These are phyloP conservation scores for Dispira simplex DNA, from an alignment of 192 early-diverging fungal genomes.

Conservation along the genomic window DNA sequence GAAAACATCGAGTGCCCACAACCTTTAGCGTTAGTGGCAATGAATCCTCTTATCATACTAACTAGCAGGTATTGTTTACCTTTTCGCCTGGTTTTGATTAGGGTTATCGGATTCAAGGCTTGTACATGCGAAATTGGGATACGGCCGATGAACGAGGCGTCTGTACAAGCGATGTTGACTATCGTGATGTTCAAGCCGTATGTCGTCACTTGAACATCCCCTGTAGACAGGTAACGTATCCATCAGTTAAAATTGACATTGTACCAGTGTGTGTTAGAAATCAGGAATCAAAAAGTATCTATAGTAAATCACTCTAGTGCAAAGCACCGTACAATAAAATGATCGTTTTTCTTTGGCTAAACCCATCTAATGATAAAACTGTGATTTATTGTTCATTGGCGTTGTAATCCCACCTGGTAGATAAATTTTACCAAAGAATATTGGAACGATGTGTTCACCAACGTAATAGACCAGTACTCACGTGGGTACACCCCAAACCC, in stretches of 20 bases:
- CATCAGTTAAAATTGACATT: background rate
- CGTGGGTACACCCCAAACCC: slow-evolving; percentile 78
- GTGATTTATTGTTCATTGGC: slow-evolving; percentile 8
- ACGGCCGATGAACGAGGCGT: slow-evolving; percentile 54
- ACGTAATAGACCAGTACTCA: slow-evolving; percentile 54
- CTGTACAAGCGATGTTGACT: slow-evolving; percentile 67
- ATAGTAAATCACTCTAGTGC: background rate
- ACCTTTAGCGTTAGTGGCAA: too few relatives aligned
- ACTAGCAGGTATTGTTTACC: background rate
- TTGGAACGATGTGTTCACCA: slow-evolving; percentile 80
- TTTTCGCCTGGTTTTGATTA: background rate
- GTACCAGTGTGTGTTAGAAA: background rate
- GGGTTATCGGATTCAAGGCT: slow-evolving; percentile 48
- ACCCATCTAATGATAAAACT: background rate
- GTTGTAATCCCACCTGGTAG: slow-evolving; percentile 7
- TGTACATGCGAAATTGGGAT: slow-evolving; percentile 98
- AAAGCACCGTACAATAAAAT: background rate
- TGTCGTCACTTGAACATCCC: slow-evolving; percentile 54
- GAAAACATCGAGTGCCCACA: background rate
- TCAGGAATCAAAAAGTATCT: background rate
- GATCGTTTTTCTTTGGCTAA: slow-evolving; percentile 6
- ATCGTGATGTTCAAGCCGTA: slow-evolving; percentile 55
- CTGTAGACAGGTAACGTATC: slow-evolving; percentile 16
- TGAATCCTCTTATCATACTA: too few relatives aligned
- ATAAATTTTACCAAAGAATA: slow-evolving; percentile 79